Conservation (phyloP, 2,329 filamentous ascomycete species). For the Aspergillus sp. region DNA sequence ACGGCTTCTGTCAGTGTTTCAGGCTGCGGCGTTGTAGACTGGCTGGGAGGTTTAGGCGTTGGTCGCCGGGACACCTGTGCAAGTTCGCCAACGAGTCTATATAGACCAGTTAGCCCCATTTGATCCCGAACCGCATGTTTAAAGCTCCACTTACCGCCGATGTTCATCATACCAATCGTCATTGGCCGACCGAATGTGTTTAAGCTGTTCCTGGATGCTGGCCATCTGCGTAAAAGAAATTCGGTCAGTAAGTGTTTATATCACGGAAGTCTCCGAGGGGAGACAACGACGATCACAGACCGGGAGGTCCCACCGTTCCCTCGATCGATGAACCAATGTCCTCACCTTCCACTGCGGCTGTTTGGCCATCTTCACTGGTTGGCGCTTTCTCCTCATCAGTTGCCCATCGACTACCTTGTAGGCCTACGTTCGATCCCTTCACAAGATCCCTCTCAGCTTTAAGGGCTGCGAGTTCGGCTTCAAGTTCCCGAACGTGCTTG, state of each 20-base stretch:
- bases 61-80: slow-evolving; percentile 33
- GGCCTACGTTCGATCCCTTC: slow-evolving; percentile 31
- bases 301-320: slow-evolving; percentile 49
- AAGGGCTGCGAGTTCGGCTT: slow-evolving; percentile 38
- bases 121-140: not conserved
- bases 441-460: slow-evolving; percentile 31
- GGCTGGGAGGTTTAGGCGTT: slow-evolving; percentile 28
- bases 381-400: slow-evolving; percentile 25
- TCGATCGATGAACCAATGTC: slow-evolving; percentile 48
- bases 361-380: slow-evolving; percentile 33
- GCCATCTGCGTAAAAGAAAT: slow-evolving; percentile 41
- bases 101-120: slow-evolving; percentile 13
- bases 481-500: slow-evolving; percentile 39
- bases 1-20: slow-evolving; percentile 17
- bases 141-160: slow-evolving; percentile 31
- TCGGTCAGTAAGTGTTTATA: slow-evolving; percentile 14
- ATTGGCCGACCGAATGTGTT: slow-evolving; percentile 45
- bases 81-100: slow-evolving; percentile 41
- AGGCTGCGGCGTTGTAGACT: slow-evolving; percentile 29
- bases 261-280: not conserved
- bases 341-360: slow-evolving; percentile 45
- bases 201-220: slow-evolving; percentile 49
- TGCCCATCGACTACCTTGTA: slow-evolving; percentile 46
- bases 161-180: slow-evolving; percentile 48
- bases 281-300: slow-evolving; percentile 34